These are phyloP conservation scores for Nemania sp. DNA, from an alignment of 2,329 filamentous ascomycete species.

Conservation along the genomic window DNA sequence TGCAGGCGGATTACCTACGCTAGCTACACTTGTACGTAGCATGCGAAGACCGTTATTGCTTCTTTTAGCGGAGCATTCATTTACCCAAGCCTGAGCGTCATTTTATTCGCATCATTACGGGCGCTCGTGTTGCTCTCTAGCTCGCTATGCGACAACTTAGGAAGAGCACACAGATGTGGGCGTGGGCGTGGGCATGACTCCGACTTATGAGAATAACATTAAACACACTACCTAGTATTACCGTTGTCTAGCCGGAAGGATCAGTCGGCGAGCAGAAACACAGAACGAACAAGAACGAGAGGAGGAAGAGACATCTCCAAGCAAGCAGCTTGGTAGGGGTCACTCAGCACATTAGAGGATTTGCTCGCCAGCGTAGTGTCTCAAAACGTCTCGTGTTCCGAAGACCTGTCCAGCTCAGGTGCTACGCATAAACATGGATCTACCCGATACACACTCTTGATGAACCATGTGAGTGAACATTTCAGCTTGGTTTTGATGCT, in stretches of 20 bases:
- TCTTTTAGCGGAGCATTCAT: conserved; percentile 21
- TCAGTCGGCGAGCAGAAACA: too few relatives aligned
- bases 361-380: conserved; percentile 8
- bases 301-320: not conserved
- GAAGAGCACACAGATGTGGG: not conserved
- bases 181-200: not conserved
- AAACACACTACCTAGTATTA: too few relatives aligned
- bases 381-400: conserved; percentile 21
- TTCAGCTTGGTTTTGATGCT: not conserved
- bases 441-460: not conserved
- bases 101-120: not conserved
- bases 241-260: not conserved
- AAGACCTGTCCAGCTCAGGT: conserved; percentile 4
- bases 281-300: not conserved
- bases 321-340: not conserved
- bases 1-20: conserved; percentile 18
- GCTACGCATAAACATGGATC: conserved; percentile 3
- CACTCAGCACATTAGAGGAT: conserved; percentile 13
- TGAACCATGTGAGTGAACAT: not conserved
- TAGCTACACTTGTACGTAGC: too few relatives aligned
- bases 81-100: not conserved
- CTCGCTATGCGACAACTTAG: not conserved
- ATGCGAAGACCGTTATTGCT: conserved; percentile 27
- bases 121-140: not conserved
- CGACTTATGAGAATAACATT: too few relatives aligned